These are phyloP conservation scores for Wallacemonas collosoma DNA, from an alignment of 208 protist species.

Conservation along the genomic window DNA sequence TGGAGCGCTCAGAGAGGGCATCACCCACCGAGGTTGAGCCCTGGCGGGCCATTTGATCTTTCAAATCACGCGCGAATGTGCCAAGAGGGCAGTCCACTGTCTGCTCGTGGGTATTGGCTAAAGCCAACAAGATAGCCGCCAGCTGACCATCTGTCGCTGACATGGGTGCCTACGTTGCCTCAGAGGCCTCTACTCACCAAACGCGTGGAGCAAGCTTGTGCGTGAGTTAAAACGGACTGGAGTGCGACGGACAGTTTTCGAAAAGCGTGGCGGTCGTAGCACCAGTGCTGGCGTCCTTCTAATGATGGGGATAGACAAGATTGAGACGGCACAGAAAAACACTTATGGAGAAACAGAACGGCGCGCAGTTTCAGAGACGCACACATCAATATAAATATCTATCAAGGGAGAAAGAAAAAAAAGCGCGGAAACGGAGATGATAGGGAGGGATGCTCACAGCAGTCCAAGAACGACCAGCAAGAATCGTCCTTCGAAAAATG, in stretches of 20 bases:
- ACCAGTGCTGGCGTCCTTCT: no score
- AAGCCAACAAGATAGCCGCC: constrained; percentile 57
- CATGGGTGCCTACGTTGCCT: not conserved
- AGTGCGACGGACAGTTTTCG: no score
- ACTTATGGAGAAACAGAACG: not conserved
- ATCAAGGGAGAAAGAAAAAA: constrained; percentile 9
- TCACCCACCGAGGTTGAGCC: constrained; percentile 39
- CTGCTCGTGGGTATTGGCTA: constrained; percentile 50
- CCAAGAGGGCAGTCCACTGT: constrained; percentile 58
- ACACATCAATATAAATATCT: not conserved
- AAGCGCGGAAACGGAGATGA: not conserved
- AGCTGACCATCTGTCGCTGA: constrained; percentile 44
- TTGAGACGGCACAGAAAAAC: no score
- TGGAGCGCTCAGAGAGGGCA: constrained; percentile 58
- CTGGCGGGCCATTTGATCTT: constrained; percentile 17
- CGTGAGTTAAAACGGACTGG: no score
- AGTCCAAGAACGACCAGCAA: not conserved
- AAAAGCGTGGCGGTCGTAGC: no score
- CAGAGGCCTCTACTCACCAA: no score
- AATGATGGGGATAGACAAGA: no score
- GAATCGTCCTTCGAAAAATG: no score
- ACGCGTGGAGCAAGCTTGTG: no score
- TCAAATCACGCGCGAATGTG: constrained; percentile 58
- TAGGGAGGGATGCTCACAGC: not conserved
- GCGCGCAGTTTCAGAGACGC: no score